A percentile compares a stretch with the other conserved stretches of the same genome.
phyloP scores from a whole-genome alignment of 1,284 basidiomycete genomes.

The Dichomitus squalens region DNA sequence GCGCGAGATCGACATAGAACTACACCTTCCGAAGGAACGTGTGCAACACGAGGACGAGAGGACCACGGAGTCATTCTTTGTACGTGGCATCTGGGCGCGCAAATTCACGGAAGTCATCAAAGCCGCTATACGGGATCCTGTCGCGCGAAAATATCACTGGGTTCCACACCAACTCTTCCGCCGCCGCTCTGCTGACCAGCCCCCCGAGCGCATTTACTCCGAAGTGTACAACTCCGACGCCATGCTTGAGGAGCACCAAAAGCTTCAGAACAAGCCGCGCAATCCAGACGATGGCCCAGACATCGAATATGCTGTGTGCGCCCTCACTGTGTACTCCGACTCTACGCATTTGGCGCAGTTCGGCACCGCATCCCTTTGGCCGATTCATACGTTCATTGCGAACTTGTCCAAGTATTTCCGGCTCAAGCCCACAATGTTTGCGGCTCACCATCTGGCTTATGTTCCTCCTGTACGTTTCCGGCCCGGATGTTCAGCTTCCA shows the following conservation, averaged over 20 bases:
- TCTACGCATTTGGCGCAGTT: constrained; percentile 22
- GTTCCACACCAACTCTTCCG: constrained; percentile 10
- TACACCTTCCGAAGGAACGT: constrained; percentile 19
- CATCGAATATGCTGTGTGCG: constrained; percentile 19
- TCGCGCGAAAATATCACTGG: constrained; percentile 7
- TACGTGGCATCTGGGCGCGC: constrained; percentile 16
- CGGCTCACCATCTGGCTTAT: constrained; percentile 31
- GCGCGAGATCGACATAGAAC: constrained; percentile 11
- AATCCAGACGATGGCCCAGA: constrained; percentile 12
- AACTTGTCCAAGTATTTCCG: constrained; percentile 28
- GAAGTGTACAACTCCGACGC: constrained; percentile 23
- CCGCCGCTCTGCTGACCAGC: neutral
- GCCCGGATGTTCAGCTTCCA: neutral
- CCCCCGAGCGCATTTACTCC: constrained; percentile 13
- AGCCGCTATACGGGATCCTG: too few relatives aligned
- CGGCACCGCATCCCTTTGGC: constrained; percentile 15
- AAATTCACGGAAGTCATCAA: constrained; percentile 14
- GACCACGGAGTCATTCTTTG: constrained; percentile 4
- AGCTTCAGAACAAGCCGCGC: constrained; percentile 7
- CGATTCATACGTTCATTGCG: constrained; percentile 13
- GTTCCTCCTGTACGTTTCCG: constrained; percentile 34
- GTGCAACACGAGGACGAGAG: neutral
- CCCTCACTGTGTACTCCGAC: constrained; percentile 23
- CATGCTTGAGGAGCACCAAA: constrained; percentile 17
- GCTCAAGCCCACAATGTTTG: constrained; percentile 10